These are phyloP conservation scores for Gossypioides kirkii DNA, from an alignment of 345 rosid genomes.

Conservation along the genomic window DNA sequence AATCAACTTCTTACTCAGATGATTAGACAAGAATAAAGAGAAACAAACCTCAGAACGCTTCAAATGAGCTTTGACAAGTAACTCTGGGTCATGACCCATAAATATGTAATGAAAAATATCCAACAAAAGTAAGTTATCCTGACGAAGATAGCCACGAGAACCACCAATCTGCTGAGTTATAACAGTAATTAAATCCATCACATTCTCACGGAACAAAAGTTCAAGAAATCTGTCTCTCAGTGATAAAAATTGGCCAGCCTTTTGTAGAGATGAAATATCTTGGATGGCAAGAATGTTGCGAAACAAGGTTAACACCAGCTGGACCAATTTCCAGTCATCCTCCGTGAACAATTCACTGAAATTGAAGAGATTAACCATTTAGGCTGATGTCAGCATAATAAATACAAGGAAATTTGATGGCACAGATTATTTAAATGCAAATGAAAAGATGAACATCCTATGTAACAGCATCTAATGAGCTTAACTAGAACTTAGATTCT, in stretches of 20 bases:
- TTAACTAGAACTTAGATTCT: neutral
- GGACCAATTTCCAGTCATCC: slow-evolving; percentile 97
- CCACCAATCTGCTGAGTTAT: slow-evolving; percentile 64
- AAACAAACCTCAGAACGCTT: slow-evolving; percentile 41
- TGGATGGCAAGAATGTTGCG: slow-evolving; percentile 86
- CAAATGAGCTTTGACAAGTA: slow-evolving; percentile 47
- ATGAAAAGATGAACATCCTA: neutral
- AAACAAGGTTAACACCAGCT: slow-evolving; percentile 78
- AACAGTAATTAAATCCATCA: slow-evolving; percentile 68
- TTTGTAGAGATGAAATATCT: slow-evolving; percentile 58
- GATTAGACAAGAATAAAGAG: slow-evolving; percentile 9
- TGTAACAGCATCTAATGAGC: neutral
- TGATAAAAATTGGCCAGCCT: slow-evolving; percentile 63
- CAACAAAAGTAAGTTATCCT: slow-evolving; percentile 76
- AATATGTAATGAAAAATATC: slow-evolving; percentile 73
- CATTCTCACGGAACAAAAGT: slow-evolving; percentile 70
- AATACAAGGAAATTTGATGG: neutral
- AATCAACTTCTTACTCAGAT: slow-evolving; percentile 12
- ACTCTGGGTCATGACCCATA: slow-evolving; percentile 70
- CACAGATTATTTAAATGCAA: neutral
- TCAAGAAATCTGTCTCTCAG: slow-evolving; percentile 74
- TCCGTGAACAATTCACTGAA: slow-evolving; percentile 72
- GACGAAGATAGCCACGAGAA: slow-evolving; percentile 49
- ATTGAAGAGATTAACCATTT: slow-evolving; percentile 9
- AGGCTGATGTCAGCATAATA: neutral